phyloP scores from a whole-genome alignment of 2,329 filamentous ascomycete species.

The Colletotrichum phormii region DNA sequence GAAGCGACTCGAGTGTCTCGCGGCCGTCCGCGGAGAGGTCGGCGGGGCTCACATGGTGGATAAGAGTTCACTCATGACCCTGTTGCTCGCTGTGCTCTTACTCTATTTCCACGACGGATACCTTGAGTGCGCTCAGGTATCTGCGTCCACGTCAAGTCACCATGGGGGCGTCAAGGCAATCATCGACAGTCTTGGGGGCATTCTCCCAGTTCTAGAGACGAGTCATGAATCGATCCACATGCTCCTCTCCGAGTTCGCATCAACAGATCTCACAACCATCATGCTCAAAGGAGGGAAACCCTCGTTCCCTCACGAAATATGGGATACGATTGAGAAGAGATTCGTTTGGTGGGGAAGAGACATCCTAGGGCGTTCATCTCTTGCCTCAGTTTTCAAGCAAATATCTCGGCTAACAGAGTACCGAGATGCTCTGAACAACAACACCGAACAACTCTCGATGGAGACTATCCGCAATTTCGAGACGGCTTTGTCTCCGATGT shows the following conservation, averaged over 20 bases:
- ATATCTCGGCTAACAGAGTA: slow-evolving; percentile 46
- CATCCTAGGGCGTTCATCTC: slow-evolving; percentile 47
- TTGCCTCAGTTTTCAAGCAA: slow-evolving; percentile 49
- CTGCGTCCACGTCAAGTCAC: slow-evolving; percentile 44
- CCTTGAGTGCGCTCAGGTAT: slow-evolving; percentile 45
- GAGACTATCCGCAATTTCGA: slow-evolving; percentile 44
- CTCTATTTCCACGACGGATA: slow-evolving; percentile 56
- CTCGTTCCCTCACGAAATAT: slow-evolving; percentile 50
- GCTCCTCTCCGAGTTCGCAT: slow-evolving; percentile 56
- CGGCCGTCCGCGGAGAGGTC: slow-evolving; percentile 46
- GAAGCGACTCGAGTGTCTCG: slow-evolving; percentile 46
- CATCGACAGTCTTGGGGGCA: slow-evolving; percentile 45
- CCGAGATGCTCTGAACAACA: slow-evolving; percentile 37
- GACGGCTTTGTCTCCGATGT: slow-evolving; percentile 41
- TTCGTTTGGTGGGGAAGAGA: slow-evolving; percentile 57
- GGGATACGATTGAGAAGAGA: slow-evolving; percentile 52
- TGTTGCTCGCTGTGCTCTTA: slow-evolving; percentile 55
- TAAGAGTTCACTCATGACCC: slow-evolving; percentile 45
- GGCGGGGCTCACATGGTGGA: slow-evolving; percentile 41
- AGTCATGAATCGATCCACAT: slow-evolving; percentile 48
- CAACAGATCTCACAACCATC: slow-evolving; percentile 55
- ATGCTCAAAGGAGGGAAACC: slow-evolving; percentile 53
- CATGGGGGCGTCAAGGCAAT: slow-evolving; percentile 51
- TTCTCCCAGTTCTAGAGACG: slow-evolving; percentile 40
- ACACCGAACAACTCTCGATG: slow-evolving; percentile 42